phyloP scores from a whole-genome alignment of 495 filamentous ascomycete species.

The Annulohypoxylon bovei region DNA sequence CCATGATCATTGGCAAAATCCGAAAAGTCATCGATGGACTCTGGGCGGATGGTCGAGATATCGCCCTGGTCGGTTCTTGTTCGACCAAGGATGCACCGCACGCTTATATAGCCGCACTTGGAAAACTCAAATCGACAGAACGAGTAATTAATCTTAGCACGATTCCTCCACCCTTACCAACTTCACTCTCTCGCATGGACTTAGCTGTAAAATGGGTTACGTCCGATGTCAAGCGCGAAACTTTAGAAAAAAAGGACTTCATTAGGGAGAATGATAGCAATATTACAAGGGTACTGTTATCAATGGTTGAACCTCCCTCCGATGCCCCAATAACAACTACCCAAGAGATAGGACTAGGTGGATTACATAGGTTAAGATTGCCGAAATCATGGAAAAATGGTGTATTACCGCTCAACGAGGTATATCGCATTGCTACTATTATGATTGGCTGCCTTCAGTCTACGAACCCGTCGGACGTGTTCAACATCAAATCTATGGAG shows the following conservation, averaged over 20 bases:
- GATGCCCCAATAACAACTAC: slow-evolving; percentile 8
- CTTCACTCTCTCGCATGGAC: background rate
- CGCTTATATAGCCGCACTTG: slow-evolving; percentile 44
- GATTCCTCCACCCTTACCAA: background rate
- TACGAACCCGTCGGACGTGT: slow-evolving; percentile 27
- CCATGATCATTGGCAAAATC: slow-evolving; percentile 69
- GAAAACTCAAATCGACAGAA: slow-evolving; percentile 43
- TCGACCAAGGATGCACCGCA: slow-evolving; percentile 47
- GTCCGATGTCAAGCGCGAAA: background rate
- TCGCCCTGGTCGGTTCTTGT: slow-evolving; percentile 79
- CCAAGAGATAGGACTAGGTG: slow-evolving; percentile 15
- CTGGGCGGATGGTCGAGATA: slow-evolving; percentile 71
- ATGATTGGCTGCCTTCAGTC: slow-evolving; percentile 60
- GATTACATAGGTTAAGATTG: slow-evolving; percentile 7
- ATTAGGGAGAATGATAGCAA: slow-evolving; percentile 53
- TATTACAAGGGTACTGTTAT: slow-evolving; percentile 52
- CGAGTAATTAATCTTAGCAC: slow-evolving; percentile 23
- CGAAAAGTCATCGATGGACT: slow-evolving; percentile 75
- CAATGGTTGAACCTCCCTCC: slow-evolving; percentile 31
- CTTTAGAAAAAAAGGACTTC: slow-evolving; percentile 45
- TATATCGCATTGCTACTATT: slow-evolving; percentile 70
- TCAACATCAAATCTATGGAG: slow-evolving; percentile 35
- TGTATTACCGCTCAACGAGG: slow-evolving; percentile 41
- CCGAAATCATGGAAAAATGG: slow-evolving; percentile 24
- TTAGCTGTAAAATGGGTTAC: background rate